Conservation (phyloP, 495 filamentous ascomycete species). For the Tuber umbilicatum region DNA sequence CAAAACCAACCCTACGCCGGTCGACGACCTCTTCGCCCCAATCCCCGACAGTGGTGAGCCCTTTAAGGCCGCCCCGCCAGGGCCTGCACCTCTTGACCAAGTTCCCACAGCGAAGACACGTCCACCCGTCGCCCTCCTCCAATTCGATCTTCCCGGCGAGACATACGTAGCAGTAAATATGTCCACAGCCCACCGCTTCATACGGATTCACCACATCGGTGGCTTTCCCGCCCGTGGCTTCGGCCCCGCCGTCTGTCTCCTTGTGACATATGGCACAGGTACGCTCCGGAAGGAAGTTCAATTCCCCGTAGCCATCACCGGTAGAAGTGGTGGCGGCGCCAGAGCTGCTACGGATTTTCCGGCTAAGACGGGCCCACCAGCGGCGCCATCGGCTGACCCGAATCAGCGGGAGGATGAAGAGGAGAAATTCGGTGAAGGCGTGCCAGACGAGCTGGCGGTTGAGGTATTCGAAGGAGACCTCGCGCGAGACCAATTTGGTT, state of each 20-base stretch:
- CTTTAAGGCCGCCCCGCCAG: constrained; percentile 63
- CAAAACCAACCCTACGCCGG: constrained; percentile 22
- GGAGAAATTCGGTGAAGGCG: constrained; percentile 93
- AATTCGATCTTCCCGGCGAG: constrained; percentile 80
- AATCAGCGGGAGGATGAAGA: constrained; percentile 89
- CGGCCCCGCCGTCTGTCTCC: constrained; percentile 70
- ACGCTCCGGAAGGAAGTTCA: constrained; percentile 78
- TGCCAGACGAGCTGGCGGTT: constrained; percentile 98
- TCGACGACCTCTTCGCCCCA: constrained; percentile 41
- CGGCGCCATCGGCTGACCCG: constrained; percentile 87
- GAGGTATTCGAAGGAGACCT: constrained; percentile 95
- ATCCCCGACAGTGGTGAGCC: constrained; percentile 30
- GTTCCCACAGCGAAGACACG: constrained; percentile 85
- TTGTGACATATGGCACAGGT: constrained; percentile 98
- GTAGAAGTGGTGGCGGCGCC: constrained; percentile 45
- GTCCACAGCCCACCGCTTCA: constrained; percentile 82
- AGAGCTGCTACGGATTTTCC: constrained; percentile 53
- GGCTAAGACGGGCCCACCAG: constrained; percentile 78
- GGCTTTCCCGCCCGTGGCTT: constrained; percentile 68
- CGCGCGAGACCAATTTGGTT: constrained; percentile 70
- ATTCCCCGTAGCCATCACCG: constrained; percentile 58
- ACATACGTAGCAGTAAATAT: constrained; percentile 96
- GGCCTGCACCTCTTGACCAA: constrained; percentile 81
- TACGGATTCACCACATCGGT: constrained; percentile 97
- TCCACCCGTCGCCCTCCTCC: constrained; percentile 94